Conservation (phyloP, 2,329 filamentous ascomycete genomes). For the Hortaea werneckii region DNA sequence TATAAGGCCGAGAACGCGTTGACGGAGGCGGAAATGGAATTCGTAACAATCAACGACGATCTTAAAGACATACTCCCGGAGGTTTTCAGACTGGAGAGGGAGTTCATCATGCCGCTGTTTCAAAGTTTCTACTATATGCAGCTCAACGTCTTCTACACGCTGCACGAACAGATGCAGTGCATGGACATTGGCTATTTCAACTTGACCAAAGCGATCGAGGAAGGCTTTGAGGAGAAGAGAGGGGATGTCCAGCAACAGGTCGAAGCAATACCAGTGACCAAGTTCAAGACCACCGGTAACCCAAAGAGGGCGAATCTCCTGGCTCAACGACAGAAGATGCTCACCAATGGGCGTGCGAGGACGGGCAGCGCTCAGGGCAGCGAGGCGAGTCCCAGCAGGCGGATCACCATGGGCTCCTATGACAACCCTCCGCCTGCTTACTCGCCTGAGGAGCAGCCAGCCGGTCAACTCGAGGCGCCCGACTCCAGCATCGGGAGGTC, state of each 20-base stretch:
- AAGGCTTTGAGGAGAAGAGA: constrained; percentile 79
- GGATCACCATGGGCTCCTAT: constrained; percentile 15
- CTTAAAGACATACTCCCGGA: constrained; percentile 92
- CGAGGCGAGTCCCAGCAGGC: constrained; percentile 4
- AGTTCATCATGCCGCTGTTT: constrained; percentile 95
- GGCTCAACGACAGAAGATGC: background rate
- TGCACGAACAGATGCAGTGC: constrained; percentile 95
- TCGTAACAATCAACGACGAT: constrained; percentile 94
- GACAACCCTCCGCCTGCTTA: constrained; percentile 21
- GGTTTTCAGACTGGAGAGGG: constrained; percentile 76
- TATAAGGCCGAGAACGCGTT: constrained; percentile 92
- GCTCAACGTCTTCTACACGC: constrained; percentile 95
- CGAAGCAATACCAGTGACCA: constrained; percentile 76
- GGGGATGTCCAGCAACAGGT: constrained; percentile 75
- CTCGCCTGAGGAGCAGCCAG: constrained; percentile 3
- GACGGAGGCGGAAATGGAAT: constrained; percentile 87
- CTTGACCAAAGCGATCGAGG: constrained; percentile 79
- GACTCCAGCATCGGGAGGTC: constrained; percentile 20
- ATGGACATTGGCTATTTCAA: constrained; percentile 98
- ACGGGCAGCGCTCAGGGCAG: constrained; percentile 6
- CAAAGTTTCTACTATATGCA: constrained; percentile 99
- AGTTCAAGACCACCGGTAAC: constrained; percentile 81
- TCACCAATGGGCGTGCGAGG: constrained; percentile 7
- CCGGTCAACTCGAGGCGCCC: background rate
- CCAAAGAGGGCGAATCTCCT: constrained; percentile 37